Percentiles rank a stretch among this genome's conserved stretches.
phyloP scores from a whole-genome alignment of 2,329 filamentous ascomycete genomes.

The Fusarium subglutinans region DNA sequence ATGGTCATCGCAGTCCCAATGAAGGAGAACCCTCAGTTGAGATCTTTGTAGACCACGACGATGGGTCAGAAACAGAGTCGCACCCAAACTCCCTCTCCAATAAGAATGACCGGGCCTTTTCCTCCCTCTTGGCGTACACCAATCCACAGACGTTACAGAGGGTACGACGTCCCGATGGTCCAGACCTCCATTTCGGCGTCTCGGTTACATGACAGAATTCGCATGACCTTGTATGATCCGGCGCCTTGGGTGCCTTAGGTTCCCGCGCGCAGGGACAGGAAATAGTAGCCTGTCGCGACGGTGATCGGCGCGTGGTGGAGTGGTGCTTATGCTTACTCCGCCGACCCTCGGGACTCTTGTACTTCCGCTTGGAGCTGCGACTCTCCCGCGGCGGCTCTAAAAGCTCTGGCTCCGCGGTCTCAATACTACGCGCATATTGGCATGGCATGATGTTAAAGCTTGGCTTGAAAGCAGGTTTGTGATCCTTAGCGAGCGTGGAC shows the following conservation, averaged over 20 bases:
- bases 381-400: neutral
- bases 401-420: neutral
- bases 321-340: neutral
- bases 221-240: neutral
- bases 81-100: neutral
- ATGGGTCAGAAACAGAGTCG: neutral
- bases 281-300: neutral
- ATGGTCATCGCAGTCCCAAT: neutral
- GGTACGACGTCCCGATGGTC: neutral
- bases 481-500: neutral
- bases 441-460: neutral
- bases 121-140: slow-evolving; percentile 2
- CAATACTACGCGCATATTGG: neutral
- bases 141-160: slow-evolving; percentile 24
- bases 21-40: neutral
- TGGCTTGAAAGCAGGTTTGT: neutral
- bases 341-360: neutral
- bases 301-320: neutral
- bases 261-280: neutral
- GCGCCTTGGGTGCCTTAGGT: neutral
- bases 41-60: neutral
- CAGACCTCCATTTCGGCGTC: slow-evolving; percentile 15
- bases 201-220: neutral
- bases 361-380: neutral
- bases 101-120: neutral